Evolutionary conservation across 495 filamentous ascomycete genomes (phyloP), one percentile per base, ranked within the genome.

Genomic region (Clavariopsis aquatica): DNA sequence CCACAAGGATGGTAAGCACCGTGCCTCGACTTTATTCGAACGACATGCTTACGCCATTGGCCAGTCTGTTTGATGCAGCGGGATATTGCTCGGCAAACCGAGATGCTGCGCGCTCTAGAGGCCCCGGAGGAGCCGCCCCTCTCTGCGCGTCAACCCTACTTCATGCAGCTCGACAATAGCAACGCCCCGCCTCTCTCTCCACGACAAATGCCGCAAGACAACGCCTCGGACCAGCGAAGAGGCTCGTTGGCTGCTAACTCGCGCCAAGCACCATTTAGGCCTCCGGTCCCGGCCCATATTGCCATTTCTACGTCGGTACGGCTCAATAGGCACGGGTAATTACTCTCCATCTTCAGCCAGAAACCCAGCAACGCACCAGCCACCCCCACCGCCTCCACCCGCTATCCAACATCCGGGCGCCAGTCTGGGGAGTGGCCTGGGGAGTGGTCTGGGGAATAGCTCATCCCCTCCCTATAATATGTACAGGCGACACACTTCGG

Each of bases 401-500:
- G 83, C 86, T 17, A 67, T 65, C 51, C 77, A 78, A 38, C 91
- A 95, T 73, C 91, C 91, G 51, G 68, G 56, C 38, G 43, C 45
- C 8, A 57, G 24, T 51, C 52, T 66, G 27, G 51, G 52, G 17
- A 51, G 24, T n/a, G 47, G 31, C 38, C 80, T 96, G 46, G 84
- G 91, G 0, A 51, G 24, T n/a, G 47, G 31, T 51, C 80, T 96
- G 46, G 84, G 91, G 0, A 82, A 83, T 54, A 86, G 89, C 20
- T 83, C 89, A 28, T 88, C 91, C 26, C 89, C 90, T 24, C 88
- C 90, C 12, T 84, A 85, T 54, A 89, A 87, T 69, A 79, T 97
- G 34, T 83, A 87, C 29, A 87, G 94, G 22, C 86, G 94, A 46
- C 94, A 98, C 75, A 98, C 94, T 1, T 94, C 93, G 51, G 94